Base-by-base conservation (phyloP, 1,139 yeast species). In the Groenewaldozyma sp. region DNA sequence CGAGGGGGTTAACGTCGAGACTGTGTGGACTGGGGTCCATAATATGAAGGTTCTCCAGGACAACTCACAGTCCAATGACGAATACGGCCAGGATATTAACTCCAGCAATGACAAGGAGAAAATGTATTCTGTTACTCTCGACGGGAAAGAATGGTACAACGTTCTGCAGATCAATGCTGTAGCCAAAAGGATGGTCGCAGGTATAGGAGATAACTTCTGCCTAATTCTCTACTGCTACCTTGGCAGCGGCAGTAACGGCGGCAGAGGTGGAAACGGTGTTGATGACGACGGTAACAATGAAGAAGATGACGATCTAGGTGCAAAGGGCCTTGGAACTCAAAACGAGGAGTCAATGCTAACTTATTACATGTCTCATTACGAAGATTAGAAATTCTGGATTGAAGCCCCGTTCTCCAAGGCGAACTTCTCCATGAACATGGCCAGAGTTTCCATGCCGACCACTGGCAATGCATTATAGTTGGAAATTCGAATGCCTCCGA, bases 401-500 rank as follows among this genome's bases (percentile, higher is more conserved):
- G 16, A 11, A 40, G 24, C 34, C 37, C 39, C 32, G 28, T 39
- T 21, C 27, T 36, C 60, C 39, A 68, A 55, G 35, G 82, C 94
- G 64, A 87, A 91, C 37, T 74, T 70, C 21, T 68, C 63, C 38
- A 86, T 67, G 54, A 74, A 83, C 28, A 70, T 64, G 29, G 70
- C 78, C 51, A 87, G 68, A 39, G 67, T 56, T 45, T 78, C 68
- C 21, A 80, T 81, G 50, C 91, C 77, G 35, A 71, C 69, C 38
- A 76, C 66, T 7, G 78, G 60, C 35, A 91, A 83, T 11, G 97
- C 96, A 56, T 91, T 91, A 62, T 91, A 60, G 42, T 87, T 69
- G 11, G 96, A 87, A 17, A 94, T 91, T 63, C 98, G 80, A 65
- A 88, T 82, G 29, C 98, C 98, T 36, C 97, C 97, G 36, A 91